A percentile compares a stretch with the other conserved stretches of the same genome.
Evolutionary conservation across 2,329 filamentous ascomycete genomes (phyloP).

Genomic region (Alternaria burnsii): DNA sequence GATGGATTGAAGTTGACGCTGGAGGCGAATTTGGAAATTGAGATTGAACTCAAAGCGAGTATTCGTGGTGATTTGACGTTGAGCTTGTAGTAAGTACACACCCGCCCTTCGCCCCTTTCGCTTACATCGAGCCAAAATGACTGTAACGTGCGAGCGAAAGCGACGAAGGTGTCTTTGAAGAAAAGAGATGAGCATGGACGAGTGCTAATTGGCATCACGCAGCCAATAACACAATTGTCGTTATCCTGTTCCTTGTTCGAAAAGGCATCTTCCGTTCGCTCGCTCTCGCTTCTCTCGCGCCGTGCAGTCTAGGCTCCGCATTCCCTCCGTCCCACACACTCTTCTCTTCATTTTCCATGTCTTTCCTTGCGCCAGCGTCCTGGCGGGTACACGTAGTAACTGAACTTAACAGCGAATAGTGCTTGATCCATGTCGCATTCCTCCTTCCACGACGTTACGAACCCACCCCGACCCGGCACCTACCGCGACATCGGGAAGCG

Average conservation of each 20-base stretch:
- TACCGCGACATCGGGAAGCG: neutral
- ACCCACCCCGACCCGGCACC: conserved; percentile 3
- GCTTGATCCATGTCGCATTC: conserved; percentile 24
- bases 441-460: conserved; percentile 3
- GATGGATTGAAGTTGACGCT: conserved; percentile 76
- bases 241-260: neutral
- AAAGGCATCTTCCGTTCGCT: neutral
- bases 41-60: conserved; percentile 85
- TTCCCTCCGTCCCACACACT: neutral
- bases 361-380: conserved; percentile 9
- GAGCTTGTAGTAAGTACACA: conserved; percentile 73
- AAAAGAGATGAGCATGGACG: conserved; percentile 3
- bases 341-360: neutral
- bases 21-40: conserved; percentile 81
- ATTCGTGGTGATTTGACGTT: conserved; percentile 86
- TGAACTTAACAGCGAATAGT: conserved; percentile 37
- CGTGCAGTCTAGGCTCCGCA: neutral
- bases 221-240: conserved; percentile 22
- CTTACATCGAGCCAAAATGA: conserved; percentile 17
- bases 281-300: neutral
- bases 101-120: conserved; percentile 13
- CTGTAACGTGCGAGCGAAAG: conserved; percentile 19
- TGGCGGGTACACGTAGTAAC: conserved; percentile 22
- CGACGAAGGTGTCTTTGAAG: conserved; percentile 4
- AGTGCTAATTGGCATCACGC: conserved; percentile 26